Base-by-base conservation (phyloP, 176 grass and related monocot genomes). In the Themeda triandra region DNA sequence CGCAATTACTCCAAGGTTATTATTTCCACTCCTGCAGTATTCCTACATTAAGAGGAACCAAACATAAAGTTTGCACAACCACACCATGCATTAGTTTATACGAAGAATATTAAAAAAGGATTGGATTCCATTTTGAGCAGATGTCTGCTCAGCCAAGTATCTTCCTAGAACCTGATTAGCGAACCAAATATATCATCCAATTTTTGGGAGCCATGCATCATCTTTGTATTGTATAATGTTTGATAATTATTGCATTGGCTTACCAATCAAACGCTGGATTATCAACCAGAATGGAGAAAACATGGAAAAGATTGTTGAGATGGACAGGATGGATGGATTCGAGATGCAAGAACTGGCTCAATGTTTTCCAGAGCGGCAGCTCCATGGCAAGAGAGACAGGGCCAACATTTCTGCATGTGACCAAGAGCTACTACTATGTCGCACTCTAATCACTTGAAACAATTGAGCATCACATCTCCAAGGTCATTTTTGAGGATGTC, bases 341-440 rank as follows among this genome's bases (percentile, higher is more conserved):
- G 69, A 80, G 27, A 89, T 92, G 75, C 70, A 66, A 31, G 76
- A 87, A 36, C 42, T 92, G 1, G 23, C 33, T 11, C 33, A 72
- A 19, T 27, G 63, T 60, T 6, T 66, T 84, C 30, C 15, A 13
- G 27, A 36, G 17, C 27, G 0, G 76, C 75, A 2, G 8, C 4
- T n/a, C 29, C 13, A 6, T 32, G 7, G 24, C 18, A 8, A 83
- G 0, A 5, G 29, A 51, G 40, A 83, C 80, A 8, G 84, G 68
- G 27, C 35, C 72, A 4, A 84, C 90, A 23, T 84, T 84, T 32
- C 80, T 89, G 0, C 23, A 64, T 0, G 80, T 92, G 8, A 76
- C 59, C 0, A 92, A 81, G 66, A 89, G 84, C 49, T 71, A 40
- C 45, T 75, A 10, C 75, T 88, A 84, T 4, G 27, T 56, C 0